Base-by-base conservation (phyloP, 305 asterid genomes). In the Fraxinus velutina region DNA sequence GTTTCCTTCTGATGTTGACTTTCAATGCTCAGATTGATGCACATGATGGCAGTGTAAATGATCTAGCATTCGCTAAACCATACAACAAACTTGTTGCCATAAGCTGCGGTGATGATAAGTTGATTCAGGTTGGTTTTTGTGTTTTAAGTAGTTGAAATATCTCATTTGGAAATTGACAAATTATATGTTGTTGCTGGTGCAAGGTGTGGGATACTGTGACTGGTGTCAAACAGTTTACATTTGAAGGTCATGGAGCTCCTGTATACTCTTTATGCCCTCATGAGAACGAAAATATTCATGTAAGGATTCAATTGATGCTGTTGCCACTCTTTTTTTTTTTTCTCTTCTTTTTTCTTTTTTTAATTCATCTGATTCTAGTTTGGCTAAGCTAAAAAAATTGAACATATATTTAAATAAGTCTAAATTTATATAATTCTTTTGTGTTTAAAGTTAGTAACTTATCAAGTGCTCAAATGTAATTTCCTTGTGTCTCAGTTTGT, bases 51-150 rank as follows among this genome's bases (percentile, higher is more conserved):
- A 78, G 90, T 72, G 93, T 91, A 57, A 89, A 90, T 83, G 97
- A 93, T 84, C 80, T 93, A 64, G 96, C 91, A 44, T 93, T 93
- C 83, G 81, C 91, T 29, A 83, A 83, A 72, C 90, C 89, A 37
- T 0, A 83, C 62, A 85, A 85, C 55, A 86, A 83, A 76, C 84
- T 87, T 57, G 66, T 88, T 44, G 42, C 89, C 78, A 82, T 93
- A 85, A 90, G 94, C 78, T 90, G 96, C 86, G 97, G 97, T 1
- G 92, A 93, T 73, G 96, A 93, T 89, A 89, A 85, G 82, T 78
- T 89, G 84, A 85, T 93, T 84, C 79, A 89, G 90, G 97, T 90
- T 78, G 33, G 50, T 73, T 55, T 62, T 73, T 70, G 32, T 30
- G 33, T 21, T 37, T 37, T 10, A n/a, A 21, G 27, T 17, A 78